Base-by-base conservation (phyloP, 192 early-diverging fungal genomes). In the Coemansia sp. region DNA sequence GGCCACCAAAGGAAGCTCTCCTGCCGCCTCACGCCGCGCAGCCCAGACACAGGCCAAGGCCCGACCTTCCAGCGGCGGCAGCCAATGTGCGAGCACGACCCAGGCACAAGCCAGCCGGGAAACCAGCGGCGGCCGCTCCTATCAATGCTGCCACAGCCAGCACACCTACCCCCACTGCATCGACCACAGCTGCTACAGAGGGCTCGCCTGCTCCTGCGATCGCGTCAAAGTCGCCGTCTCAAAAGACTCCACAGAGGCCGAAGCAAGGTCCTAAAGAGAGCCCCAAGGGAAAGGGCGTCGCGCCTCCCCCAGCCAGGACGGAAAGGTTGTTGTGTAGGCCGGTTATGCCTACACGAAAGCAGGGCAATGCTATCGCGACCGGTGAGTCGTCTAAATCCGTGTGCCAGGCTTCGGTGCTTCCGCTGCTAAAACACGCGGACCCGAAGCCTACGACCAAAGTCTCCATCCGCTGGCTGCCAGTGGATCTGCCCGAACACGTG, bases 391-490 rank as follows among this genome's bases (percentile, higher is more conserved):
- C 42, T 12, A 35, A 25, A 17, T 22, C 51, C 29, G 51, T 14
- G 14, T 17, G 25, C 7, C 62, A 35, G 31, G 2, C 43, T 9
- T 31, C 4, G 51, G 14, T 15, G 4, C 9, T 12, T 7, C 27
- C 42, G 15, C 24, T 35, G 36, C 29, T 24, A 35, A 45, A 20
- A 41, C 22, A 15, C 6, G 24, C 12, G 57, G 57, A 59, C 19
- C 39, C 10, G 35, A 60, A 68, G 46, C 70, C 58, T 25, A n/a
- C 45, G 0, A 68, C 70, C 31, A 80, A 80, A 61, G 62, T 80
- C n/a, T 71, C 73, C 36, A 60, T 80, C 20, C 72, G 78, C 59
- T 75, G 78, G 78, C 58, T 80, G 46, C 79, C 79, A 19, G 59
- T 64, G 12, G 73, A 76, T 35, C 70, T 82, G 2, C 79, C 79